These are phyloP conservation scores for Lanmaoa rubissima DNA, from an alignment of 768 basidiomycete genomes.

Conservation along the genomic window DNA sequence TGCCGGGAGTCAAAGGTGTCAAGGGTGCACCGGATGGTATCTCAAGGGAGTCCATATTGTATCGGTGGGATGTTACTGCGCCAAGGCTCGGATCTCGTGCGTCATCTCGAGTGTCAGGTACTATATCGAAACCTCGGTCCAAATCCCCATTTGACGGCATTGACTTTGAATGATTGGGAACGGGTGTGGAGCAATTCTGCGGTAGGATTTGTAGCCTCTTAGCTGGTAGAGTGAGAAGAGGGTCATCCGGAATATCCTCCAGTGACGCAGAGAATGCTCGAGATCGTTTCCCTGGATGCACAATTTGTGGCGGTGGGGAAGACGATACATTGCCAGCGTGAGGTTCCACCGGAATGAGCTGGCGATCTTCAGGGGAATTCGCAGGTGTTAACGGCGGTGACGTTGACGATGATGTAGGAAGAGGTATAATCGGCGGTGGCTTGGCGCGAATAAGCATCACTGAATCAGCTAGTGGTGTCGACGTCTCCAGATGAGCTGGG, in stretches of 20 bases:
- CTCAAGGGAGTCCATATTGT: background rate
- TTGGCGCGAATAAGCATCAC: conserved; percentile 35
- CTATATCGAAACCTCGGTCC: conserved; percentile 7
- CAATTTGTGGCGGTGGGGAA: conserved; percentile 16
- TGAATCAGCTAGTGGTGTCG: conserved; percentile 43
- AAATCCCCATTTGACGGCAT: conserved; percentile 10
- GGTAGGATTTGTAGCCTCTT: conserved; percentile 20
- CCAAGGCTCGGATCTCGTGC: background rate
- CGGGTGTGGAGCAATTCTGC: background rate
- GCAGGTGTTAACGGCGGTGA: conserved; percentile 24
- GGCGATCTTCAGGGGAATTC: conserved; percentile 19
- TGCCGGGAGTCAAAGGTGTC: conserved; percentile 6
- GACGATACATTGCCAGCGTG: conserved; percentile 11
- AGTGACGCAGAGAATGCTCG: conserved; percentile 26
- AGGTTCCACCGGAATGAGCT: conserved; percentile 3
- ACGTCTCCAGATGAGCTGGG: conserved; percentile 49
- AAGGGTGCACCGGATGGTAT: background rate
- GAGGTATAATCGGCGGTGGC: conserved; percentile 41
- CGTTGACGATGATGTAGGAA: conserved; percentile 24
- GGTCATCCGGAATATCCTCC: conserved; percentile 20
- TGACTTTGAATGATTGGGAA: background rate
- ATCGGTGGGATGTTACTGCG: background rate
- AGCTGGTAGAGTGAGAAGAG: conserved; percentile 22
- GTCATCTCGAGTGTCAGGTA: background rate
- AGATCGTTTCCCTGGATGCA: conserved; percentile 30